Base-by-base conservation (phyloP, 2,329 filamentous ascomycete genomes). In the Shiraia sp. region DNA sequence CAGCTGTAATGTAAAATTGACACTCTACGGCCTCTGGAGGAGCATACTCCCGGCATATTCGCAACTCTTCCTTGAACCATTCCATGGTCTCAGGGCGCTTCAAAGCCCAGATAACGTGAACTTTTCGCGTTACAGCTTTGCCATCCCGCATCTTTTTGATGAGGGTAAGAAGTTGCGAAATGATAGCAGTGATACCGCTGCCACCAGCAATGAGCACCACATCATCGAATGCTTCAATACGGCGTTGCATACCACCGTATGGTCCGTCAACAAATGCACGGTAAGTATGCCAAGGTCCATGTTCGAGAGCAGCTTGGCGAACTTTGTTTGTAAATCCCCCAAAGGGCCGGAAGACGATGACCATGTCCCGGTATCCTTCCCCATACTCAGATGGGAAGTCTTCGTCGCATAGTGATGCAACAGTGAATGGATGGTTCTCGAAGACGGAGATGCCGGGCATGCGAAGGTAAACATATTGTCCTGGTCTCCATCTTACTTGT, bases 91-190 rank as follows among this genome's bases (percentile, higher is more conserved):
- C 92, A 10, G 93, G 83, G 41, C 88, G 83, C 71, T 93, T 95
- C 53, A 96, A 76, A 4, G 91, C 85, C 92, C 92, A 97, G n/a
- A 97, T 82, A 1, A 97, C 88, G 12, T 93, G 86, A 4, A 97
- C 86, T 51, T 86, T 88, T 66, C 87, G 89, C 2, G 91, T 96
- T 31, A 96, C 89, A 24, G 92, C 91, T 69, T 96, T 96, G 35
- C 90, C 88, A 63, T 96, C 91, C 45, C 90, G 85, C 86, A 97
- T 96, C 45, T 90, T 85, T 72, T 96, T 96, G 72, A 96, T 95
- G n/a, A 97, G 76, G 54, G 95, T 89, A 15, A 96, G 78, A 2
- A 97, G 76, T 65, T 97, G 90, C 7, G 89, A 95, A 65, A 96
- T 88, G 45, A 96, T 81, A 7, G 92, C 90, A 0, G 93, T 97